A percentile compares a stretch with the other conserved stretches of the same genome.
Conservation (phyloP, 176 grass and related monocot species). For the Triticum urartu region DNA sequence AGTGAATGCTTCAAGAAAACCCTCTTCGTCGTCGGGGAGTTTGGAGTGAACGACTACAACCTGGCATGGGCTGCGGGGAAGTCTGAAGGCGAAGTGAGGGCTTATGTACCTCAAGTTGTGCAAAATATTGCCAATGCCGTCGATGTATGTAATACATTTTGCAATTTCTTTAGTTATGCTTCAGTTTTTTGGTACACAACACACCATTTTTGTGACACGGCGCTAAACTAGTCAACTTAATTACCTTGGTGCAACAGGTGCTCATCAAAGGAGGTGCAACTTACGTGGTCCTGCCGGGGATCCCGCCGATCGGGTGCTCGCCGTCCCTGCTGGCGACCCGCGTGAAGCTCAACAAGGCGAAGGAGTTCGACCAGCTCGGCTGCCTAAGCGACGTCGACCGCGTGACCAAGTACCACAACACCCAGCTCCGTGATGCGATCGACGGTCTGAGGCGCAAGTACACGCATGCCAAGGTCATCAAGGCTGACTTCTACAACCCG, state of each 20-base stretch:
- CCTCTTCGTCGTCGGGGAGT: conserved; percentile 11
- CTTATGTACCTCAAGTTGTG: neutral
- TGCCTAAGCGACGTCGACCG: neutral
- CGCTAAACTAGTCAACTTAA: neutral
- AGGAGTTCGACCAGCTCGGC: conserved; percentile 8
- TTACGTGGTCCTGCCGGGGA: conserved; percentile 34
- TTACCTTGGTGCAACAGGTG: neutral
- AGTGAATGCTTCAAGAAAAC: neutral
- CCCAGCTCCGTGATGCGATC: neutral
- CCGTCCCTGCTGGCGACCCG: neutral
- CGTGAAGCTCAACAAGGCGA: neutral
- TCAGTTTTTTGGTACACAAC: neutral
- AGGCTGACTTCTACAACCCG: neutral
- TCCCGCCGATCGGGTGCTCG: conserved; percentile 20
- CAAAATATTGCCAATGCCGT: neutral
- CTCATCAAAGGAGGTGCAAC: neutral
- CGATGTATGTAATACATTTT: neutral
- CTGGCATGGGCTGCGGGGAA: neutral
- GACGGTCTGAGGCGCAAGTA: neutral
- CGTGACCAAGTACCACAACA: conserved; percentile 8
- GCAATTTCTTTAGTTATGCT: neutral
- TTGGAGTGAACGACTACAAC: conserved; percentile 21
- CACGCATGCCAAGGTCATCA: conserved; percentile 12
- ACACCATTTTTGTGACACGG: neutral
- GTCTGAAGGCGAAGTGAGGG: neutral